Conservation (phyloP, 176 grass and related monocot species). For the Phragmites australis region DNA sequence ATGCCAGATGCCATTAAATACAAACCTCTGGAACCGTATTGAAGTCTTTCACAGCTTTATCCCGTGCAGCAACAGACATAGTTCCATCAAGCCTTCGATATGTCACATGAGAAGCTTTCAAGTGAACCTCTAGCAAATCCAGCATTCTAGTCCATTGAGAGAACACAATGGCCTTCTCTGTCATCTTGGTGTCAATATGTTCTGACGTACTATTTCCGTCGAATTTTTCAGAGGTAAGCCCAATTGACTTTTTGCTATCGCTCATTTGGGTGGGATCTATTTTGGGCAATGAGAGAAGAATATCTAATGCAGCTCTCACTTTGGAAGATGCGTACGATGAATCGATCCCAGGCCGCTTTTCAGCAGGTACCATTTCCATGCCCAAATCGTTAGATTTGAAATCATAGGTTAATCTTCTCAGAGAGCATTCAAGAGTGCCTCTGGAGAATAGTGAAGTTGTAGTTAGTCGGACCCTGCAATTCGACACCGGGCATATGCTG, state of each 20-base stretch:
- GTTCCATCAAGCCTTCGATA: conserved; percentile 96
- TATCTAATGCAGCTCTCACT: conserved; percentile 77
- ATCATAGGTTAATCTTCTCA: conserved; percentile 51
- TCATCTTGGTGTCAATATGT: conserved; percentile 42
- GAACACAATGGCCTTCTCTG: conserved; percentile 98
- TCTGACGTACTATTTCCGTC: conserved; percentile 44
- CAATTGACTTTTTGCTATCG: conserved; percentile 28
- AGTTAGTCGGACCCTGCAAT: conserved; percentile 65
- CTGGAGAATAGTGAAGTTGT: conserved; percentile 79
- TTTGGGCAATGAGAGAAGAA: conserved; percentile 78
- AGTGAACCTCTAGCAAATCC: conserved; percentile 84
- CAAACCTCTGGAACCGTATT: conserved; percentile 89
- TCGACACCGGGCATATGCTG: conserved; percentile 62
- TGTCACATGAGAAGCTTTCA: conserved; percentile 70
- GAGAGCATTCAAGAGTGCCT: conserved; percentile 71
- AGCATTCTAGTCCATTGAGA: conserved; percentile 99
- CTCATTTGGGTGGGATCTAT: conserved; percentile 33
- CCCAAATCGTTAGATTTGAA: conserved; percentile 43
- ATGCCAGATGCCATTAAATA: conserved; percentile 5
- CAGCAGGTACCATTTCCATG: conserved; percentile 48
- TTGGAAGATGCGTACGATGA: conserved; percentile 80
- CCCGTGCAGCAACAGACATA: conserved; percentile 91
- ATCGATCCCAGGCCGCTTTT: conserved; percentile 47
- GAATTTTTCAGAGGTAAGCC: conserved; percentile 18
- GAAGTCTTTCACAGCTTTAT: conserved; percentile 94